phyloP scores from a whole-genome alignment of 371 early-diverging fungal species.

The Mycotypha africana region DNA sequence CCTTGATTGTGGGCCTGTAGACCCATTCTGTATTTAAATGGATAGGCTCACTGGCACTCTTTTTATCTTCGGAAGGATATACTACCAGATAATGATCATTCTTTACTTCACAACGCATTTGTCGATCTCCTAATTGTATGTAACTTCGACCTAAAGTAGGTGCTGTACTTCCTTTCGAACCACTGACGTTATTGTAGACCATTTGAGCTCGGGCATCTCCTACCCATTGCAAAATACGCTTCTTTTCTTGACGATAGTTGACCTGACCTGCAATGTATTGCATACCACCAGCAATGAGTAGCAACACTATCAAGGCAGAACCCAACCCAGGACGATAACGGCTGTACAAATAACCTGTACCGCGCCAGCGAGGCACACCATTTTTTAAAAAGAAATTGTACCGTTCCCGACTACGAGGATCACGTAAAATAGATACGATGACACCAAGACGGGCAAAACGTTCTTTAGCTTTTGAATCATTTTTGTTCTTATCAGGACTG shows the following conservation, averaged over 20 bases:
- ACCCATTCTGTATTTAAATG: constrained; percentile 37
- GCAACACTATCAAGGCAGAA: constrained; percentile 52
- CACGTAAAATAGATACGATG: constrained; percentile 65
- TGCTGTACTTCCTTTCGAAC: no score
- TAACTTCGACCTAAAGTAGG: constrained; percentile 37
- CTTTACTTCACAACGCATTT: constrained; percentile 41
- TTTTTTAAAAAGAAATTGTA: constrained; percentile 84
- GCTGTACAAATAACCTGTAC: constrained; percentile 75
- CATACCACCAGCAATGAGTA: constrained; percentile 49
- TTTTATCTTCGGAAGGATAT: constrained; percentile 26
- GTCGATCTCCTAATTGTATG: constrained; percentile 28
- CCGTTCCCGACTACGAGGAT: constrained; percentile 60
- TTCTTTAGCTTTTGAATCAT: constrained; percentile 46
- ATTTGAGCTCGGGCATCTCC: constrained; percentile 31
- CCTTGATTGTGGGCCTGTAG: constrained; percentile 13
- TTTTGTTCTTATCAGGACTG: constrained; percentile 75
- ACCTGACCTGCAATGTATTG: constrained; percentile 65
- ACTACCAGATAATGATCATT: constrained; percentile 32
- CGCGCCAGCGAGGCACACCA: constrained; percentile 87
- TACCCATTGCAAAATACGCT: constrained; percentile 43
- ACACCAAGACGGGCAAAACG: constrained; percentile 65
- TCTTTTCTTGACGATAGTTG: constrained; percentile 58
- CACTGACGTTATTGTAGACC: constrained; percentile 32
- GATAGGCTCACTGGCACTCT: constrained; percentile 15
- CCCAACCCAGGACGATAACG: constrained; percentile 79